Evolutionary conservation across 257 asterid genomes (phyloP).

Genomic region (Paulownia fortunei): DNA sequence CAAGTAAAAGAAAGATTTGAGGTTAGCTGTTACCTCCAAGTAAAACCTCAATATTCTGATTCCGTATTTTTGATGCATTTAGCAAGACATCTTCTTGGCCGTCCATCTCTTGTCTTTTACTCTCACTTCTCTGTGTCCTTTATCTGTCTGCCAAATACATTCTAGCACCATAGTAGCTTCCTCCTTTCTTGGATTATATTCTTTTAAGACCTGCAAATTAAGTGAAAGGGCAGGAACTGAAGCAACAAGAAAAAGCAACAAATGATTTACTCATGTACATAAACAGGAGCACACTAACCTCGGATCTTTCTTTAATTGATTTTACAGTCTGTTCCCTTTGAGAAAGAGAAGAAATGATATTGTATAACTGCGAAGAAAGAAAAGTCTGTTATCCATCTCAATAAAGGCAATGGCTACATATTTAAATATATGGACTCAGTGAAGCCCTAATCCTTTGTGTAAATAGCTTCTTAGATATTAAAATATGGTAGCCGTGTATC

Average conservation of each 20-base stretch:
- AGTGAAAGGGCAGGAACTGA: conserved; percentile 22
- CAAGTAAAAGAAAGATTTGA: too few species aligned
- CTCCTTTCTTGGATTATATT: conserved; percentile 75
- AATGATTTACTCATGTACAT: not conserved
- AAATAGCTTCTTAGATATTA: not conserved
- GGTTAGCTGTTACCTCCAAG: conserved; percentile 70
- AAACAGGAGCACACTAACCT: conserved; percentile 52
- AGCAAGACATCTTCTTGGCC: conserved; percentile 33
- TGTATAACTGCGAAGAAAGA: conserved; percentile 63
- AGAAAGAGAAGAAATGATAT: conserved; percentile 65
- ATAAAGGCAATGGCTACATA: too few species aligned
- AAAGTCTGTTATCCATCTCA: too few species aligned
- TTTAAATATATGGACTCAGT: not conserved
- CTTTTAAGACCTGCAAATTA: conserved; percentile 70
- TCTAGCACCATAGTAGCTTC: conserved; percentile 51
- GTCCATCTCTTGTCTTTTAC: conserved; percentile 45
- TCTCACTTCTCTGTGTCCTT: conserved; percentile 48
- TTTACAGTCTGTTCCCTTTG: conserved; percentile 75
- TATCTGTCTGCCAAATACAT: conserved; percentile 78
- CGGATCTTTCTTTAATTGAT: conserved; percentile 71
- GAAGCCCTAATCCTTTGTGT: not conserved
- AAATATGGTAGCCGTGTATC: not conserved
- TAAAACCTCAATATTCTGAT: conserved; percentile 64
- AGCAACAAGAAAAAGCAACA: conserved; percentile 17
- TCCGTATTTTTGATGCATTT: conserved; percentile 51